Conservation (phyloP, 1,284 basidiomycete genomes). For the Filobasidium uniguttulatum region DNA sequence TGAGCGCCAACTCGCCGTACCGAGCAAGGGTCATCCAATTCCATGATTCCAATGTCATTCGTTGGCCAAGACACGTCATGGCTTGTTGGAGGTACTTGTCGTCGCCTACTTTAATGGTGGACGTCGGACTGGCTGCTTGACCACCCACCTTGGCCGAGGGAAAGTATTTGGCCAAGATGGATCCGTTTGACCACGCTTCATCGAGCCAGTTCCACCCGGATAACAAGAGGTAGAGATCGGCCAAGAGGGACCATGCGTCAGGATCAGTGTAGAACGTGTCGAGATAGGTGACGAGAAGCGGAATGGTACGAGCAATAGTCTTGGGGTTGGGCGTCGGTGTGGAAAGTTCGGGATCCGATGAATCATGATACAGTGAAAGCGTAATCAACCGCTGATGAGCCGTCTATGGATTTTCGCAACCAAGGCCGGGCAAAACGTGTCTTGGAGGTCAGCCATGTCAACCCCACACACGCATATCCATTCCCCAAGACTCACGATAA, state of each 20-base stretch:
- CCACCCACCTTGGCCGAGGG: neutral
- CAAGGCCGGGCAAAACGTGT: neutral
- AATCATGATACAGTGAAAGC: constrained; percentile 35
- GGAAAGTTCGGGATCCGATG: constrained; percentile 17
- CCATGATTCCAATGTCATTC: constrained; percentile 28
- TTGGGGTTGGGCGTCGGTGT: constrained; percentile 31
- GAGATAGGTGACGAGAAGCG: constrained; percentile 63
- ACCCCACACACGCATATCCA: no score
- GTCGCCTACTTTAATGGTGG: neutral
- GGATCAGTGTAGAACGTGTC: constrained; percentile 89
- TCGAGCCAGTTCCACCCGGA: constrained; percentile 4
- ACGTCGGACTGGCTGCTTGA: neutral
- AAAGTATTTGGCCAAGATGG: neutral
- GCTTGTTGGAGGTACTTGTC: constrained; percentile 10
- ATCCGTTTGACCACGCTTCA: neutral
- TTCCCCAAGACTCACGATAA: constrained; percentile 6
- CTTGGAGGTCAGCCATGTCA: no score
- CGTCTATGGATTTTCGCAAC: constrained; percentile 53
- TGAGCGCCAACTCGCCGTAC: constrained; percentile 31
- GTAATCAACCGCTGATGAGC: constrained; percentile 74
- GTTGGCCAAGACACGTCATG: constrained; percentile 22
- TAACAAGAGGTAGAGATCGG: constrained; percentile 53
- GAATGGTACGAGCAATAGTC: constrained; percentile 48
- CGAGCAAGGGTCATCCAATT: constrained; percentile 26
- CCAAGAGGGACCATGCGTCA: constrained; percentile 86